Evolutionary conservation across 352 stramenopile species (phyloP).

Genomic region (Pythium angustatum): DNA sequence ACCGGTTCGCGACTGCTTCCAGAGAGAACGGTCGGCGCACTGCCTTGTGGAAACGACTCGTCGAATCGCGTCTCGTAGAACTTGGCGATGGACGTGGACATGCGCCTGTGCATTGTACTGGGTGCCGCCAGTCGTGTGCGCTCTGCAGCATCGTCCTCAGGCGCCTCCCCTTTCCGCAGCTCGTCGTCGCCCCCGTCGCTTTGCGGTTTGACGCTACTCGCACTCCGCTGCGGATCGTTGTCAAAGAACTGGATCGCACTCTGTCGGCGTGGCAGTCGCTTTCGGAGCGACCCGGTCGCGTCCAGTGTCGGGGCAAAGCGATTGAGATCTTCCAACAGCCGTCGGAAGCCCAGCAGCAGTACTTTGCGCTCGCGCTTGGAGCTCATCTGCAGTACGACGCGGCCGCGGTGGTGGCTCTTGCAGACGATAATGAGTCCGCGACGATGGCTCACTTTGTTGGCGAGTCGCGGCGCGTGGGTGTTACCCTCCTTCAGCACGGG

Average conservation of each 20-base stretch:
- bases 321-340: conserved; percentile 53
- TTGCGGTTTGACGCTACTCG: no score
- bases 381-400: conserved; percentile 58
- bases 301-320: conserved; percentile 45
- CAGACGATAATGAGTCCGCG: conserved; percentile 66
- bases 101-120: conserved; percentile 10
- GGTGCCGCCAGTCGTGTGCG: not conserved
- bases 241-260: conserved; percentile 62
- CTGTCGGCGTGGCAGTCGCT: conserved; percentile 42
- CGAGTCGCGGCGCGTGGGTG: conserved; percentile 42
- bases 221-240: conserved; percentile 11
- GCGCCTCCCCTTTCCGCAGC: conserved; percentile 4
- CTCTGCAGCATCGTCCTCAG: conserved; percentile 5
- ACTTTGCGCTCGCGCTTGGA: conserved; percentile 65
- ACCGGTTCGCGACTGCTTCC: not conserved
- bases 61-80: conserved; percentile 76
- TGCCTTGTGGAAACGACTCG: conserved; percentile 19
- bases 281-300: conserved; percentile 44
- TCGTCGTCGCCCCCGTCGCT: no score
- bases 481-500: conserved; percentile 56
- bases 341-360: conserved; percentile 56
- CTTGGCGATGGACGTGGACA: conserved; percentile 34
- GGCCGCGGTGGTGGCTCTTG: conserved; percentile 63
- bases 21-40: not conserved
- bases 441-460: conserved; percentile 65